Percentiles rank a stretch among this genome's conserved stretches.
Conservation (phyloP, 495 filamentous ascomycete genomes). For the Bacidia rubella region DNA sequence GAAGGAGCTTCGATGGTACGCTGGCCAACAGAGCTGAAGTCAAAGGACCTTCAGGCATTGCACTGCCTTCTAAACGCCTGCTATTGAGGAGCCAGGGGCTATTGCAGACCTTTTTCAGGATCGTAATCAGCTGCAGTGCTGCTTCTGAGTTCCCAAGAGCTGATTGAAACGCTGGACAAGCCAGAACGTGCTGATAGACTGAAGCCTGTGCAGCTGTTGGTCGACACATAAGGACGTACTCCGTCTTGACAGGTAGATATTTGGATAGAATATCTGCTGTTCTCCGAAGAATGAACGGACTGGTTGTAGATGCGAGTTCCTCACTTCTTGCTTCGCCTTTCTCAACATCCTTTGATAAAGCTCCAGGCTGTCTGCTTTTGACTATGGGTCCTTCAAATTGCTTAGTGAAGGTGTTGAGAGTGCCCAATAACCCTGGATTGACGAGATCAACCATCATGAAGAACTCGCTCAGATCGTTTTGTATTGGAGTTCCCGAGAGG, state of each 20-base stretch:
- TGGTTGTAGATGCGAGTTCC: slow-evolving; percentile 54
- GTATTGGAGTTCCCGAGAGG: slow-evolving; percentile 58
- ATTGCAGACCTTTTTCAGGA: slow-evolving; percentile 76
- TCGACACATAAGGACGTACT: slow-evolving; percentile 64
- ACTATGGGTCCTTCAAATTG: slow-evolving; percentile 65
- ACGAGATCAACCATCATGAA: slow-evolving; percentile 69
- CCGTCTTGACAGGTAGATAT: slow-evolving; percentile 65
- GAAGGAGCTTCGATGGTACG: slow-evolving; percentile 45
- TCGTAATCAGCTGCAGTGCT: slow-evolving; percentile 62
- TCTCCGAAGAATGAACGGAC: slow-evolving; percentile 60
- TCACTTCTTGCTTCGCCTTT: slow-evolving; percentile 57
- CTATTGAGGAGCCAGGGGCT: slow-evolving; percentile 51
- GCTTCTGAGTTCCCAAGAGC: slow-evolving; percentile 53
- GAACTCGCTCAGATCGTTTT: slow-evolving; percentile 72
- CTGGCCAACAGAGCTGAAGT: slow-evolving; percentile 38
- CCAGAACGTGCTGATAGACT: slow-evolving; percentile 56
- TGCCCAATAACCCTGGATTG: slow-evolving; percentile 61
- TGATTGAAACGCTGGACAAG: slow-evolving; percentile 53
- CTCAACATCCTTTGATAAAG: slow-evolving; percentile 50
- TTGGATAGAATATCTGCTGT: slow-evolving; percentile 62
- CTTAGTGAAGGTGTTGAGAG: slow-evolving; percentile 52
- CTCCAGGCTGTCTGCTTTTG: slow-evolving; percentile 58
- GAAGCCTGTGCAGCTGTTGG: slow-evolving; percentile 54
- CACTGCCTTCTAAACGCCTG: slow-evolving; percentile 22
- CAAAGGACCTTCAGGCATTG: slow-evolving; percentile 27